A percentile compares a stretch with the other conserved stretches of the same genome.
Evolutionary conservation across 257 asterid genomes (phyloP).

Genomic region (Nicotiana undulata): DNA sequence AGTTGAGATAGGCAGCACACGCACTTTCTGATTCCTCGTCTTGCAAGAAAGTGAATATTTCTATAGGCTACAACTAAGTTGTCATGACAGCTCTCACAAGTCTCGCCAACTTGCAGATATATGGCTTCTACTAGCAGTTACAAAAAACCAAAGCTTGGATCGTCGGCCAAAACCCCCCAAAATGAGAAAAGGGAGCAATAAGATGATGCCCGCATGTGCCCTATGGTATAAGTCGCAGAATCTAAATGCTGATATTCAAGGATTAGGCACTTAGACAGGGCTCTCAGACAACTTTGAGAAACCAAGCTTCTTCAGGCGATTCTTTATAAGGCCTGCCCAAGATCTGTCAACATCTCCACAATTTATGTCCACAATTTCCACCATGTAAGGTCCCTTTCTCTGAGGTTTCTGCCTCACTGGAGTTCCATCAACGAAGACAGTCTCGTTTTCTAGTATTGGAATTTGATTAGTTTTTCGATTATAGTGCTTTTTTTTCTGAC

Average conservation of each 20-base stretch:
- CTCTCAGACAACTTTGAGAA: conserved; percentile 18
- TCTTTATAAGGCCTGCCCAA: conserved; percentile 8
- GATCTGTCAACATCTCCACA: conserved; percentile 11
- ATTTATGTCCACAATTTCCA: conserved; percentile 18
- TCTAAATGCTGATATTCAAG: conserved; percentile 27
- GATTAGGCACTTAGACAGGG: neutral
- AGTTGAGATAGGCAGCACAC: conserved; percentile 28
- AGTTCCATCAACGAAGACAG: neutral
- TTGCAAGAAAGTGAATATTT: conserved; percentile 25
- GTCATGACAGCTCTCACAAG: conserved; percentile 4
- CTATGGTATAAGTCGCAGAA: conserved; percentile 45
- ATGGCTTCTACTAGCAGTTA: conserved; percentile 17
- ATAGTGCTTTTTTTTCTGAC: neutral
- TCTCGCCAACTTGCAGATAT: conserved; percentile 9
- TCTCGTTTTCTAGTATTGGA: conserved; percentile 21
- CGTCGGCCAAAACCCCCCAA: conserved; percentile 20
- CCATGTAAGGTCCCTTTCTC: conserved; percentile 9
- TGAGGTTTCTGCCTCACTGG: neutral
- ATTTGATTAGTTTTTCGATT: conserved; percentile 2
- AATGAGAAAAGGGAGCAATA: conserved; percentile 38
- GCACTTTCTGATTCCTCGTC: conserved; percentile 31
- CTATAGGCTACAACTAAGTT: conserved; percentile 14
- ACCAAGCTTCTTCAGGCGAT: conserved; percentile 16
- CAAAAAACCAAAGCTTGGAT: conserved; percentile 25
- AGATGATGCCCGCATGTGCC: conserved; percentile 43